Conservation (phyloP, 2,329 filamentous ascomycete species). For the Alternaria viburni region DNA sequence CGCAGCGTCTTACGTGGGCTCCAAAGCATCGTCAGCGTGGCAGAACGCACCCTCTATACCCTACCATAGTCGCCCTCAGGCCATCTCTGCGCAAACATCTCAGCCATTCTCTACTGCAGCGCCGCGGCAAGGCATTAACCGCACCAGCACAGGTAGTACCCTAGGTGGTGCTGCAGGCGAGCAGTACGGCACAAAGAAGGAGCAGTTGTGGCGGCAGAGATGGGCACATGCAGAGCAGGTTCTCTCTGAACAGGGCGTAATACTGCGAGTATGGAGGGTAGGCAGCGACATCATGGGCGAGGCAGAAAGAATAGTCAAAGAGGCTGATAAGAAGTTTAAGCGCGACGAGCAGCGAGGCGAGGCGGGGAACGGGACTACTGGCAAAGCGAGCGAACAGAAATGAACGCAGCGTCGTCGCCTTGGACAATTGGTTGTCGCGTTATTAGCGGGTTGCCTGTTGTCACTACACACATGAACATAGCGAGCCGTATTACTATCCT, state of each 20-base stretch:
- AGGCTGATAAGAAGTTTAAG: constrained; percentile 52
- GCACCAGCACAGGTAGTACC: constrained; percentile 35
- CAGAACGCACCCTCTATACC: constrained; percentile 41
- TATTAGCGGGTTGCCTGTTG: not conserved
- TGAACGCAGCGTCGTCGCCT: not conserved
- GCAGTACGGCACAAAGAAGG: constrained; percentile 65
- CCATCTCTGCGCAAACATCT: constrained; percentile 19
- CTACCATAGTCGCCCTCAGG: constrained; percentile 32
- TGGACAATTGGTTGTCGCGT: not conserved
- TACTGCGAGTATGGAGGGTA: constrained; percentile 74
- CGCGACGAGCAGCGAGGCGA: constrained; percentile 5
- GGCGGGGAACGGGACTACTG: not conserved
- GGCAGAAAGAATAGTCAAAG: constrained; percentile 68
- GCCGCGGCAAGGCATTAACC: constrained; percentile 27
- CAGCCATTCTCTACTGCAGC: constrained; percentile 38
- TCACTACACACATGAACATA: not conserved
- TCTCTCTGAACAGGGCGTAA: constrained; percentile 69
- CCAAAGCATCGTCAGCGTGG: constrained; percentile 46
- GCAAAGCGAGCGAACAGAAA: not conserved
- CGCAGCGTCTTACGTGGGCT: constrained; percentile 48
- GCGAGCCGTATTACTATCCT: not conserved
- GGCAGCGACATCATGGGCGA: constrained; percentile 73
- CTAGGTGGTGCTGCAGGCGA: constrained; percentile 29
- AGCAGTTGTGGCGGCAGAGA: constrained; percentile 74
- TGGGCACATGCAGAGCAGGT: constrained; percentile 69